Percentiles rank a stretch among this genome's conserved stretches.
These are phyloP conservation scores for Teunomyces lycoperdinae DNA, from an alignment of 805 yeast genomes.

Conservation along the genomic window DNA sequence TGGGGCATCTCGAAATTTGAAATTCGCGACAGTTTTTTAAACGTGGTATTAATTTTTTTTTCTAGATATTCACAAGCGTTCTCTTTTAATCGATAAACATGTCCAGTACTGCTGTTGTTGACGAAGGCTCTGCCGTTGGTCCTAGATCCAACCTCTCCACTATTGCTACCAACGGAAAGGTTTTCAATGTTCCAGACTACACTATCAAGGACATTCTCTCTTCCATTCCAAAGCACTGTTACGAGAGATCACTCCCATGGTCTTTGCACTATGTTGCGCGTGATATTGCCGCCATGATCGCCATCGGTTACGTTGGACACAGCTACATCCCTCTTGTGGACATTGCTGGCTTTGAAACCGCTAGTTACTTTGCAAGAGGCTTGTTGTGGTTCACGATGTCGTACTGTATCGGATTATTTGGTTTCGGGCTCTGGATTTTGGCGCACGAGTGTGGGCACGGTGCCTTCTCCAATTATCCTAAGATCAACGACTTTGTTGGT, in stretches of 20 bases:
- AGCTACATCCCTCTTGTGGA: conserved; percentile 46
- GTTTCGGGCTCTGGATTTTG: conserved; percentile 79
- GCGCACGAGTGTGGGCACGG: conserved; percentile 93
- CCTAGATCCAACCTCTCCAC: conserved; percentile 36
- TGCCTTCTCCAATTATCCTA: conserved; percentile 72
- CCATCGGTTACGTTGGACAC: conserved; percentile 54
- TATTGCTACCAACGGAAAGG: conserved; percentile 60
- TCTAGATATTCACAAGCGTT: background rate
- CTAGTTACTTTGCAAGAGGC: conserved; percentile 39
- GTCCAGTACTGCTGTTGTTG: conserved; percentile 3
- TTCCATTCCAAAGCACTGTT: conserved; percentile 74
- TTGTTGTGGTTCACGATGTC: conserved; percentile 59
- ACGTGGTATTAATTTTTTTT: background rate
- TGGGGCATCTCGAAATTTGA: background rate
- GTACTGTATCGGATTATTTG: conserved; percentile 58
- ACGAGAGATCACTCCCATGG: conserved; percentile 53
- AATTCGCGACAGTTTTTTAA: background rate
- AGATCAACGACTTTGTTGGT: conserved; percentile 76
- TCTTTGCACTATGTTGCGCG: conserved; percentile 67
- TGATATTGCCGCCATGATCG: conserved; percentile 51
- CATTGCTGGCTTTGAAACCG: conserved; percentile 33
- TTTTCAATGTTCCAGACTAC: conserved; percentile 70
- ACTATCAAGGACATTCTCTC: conserved; percentile 71
- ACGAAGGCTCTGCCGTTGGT: conserved; percentile 3
- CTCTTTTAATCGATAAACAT: background rate